phyloP scores from a whole-genome alignment of 208 protist genomes.

The Angomonas deanei region DNA sequence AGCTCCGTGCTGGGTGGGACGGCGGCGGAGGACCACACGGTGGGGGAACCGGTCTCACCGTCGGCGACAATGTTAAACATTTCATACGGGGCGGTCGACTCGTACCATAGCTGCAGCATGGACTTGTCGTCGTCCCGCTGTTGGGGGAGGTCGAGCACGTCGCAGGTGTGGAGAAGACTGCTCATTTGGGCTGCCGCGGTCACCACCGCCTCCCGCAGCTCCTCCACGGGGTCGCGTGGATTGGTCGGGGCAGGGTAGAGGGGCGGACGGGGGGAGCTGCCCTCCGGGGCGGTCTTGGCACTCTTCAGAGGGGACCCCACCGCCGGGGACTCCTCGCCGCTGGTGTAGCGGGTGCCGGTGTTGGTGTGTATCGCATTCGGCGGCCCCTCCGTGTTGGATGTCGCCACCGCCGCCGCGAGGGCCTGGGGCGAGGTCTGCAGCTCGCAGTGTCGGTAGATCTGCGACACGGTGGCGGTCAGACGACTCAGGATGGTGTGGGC shows the following conservation, averaged over 20 bases:
- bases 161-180: neutral
- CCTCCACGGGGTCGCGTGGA: neutral
- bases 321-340: neutral
- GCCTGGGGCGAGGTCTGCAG: slow-evolving; percentile 20
- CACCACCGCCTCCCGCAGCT: neutral
- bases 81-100: neutral
- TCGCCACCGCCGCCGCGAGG: slow-evolving; percentile 11
- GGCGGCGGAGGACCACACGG: neutral
- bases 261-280: neutral
- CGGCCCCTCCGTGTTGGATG: neutral
- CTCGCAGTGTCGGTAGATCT: slow-evolving; percentile 31
- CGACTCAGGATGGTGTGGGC: slow-evolving; percentile 35
- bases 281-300: neutral
- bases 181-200: neutral
- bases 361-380: neutral
- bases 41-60: neutral
- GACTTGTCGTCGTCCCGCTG: neutral
- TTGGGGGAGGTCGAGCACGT: neutral
- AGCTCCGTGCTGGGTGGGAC: neutral
- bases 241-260: neutral
- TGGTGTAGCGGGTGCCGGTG: neutral
- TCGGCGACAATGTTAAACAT: neutral
- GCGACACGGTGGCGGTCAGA: slow-evolving; percentile 31
- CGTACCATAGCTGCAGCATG: neutral
- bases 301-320: neutral